Evolutionary conservation across 2,329 filamentous ascomycete genomes (phyloP), one percentile per base, ranked within the genome.

Genomic region (Penicillium sp.): DNA sequence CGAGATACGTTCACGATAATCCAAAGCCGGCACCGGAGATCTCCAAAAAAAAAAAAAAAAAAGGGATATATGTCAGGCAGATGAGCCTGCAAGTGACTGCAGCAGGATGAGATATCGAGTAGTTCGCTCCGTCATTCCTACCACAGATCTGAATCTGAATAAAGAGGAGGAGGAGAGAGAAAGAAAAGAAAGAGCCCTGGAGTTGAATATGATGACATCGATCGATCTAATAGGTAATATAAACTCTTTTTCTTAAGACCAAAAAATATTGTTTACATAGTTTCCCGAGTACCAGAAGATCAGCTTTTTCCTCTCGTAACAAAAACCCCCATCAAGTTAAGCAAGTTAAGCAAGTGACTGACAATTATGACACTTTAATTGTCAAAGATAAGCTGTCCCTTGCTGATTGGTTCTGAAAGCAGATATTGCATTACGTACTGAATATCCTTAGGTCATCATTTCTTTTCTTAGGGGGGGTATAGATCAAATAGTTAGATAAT

Each of bases 391-490:
- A 73, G 69, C 32, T 16, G 40, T 16, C 8, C 5, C 14, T 11
- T 42, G 26, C 58, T 72, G 67, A 73, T 73, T 74, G 71, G 71
- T 51, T 29, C 42, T 35, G 49, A 49, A 57, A 58, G 46, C 60
- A 54, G 47, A 57, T 60, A 59, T 65, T 49, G 55, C 61, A 72
- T 73, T 73, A 73, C 70, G 70, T 72, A 72, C 66, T 61, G 60
- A 44, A 52, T 60, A 59, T 39, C n/a, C 34, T 48, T 55, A 55
- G 34, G 48, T 55, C 53, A 55, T 50, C 53, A 42, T 32, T 22
- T 24, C 11, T 5, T 22, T 31, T 39, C 46, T 24, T 13, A 22
- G 48, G 34, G 8, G n/a, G 31, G 32, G n/a, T 45, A 20, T 38
- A 45, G 26, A 49, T 42, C 26, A 32, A 48, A 48, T 18, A 43